These are phyloP conservation scores for Secale cereale DNA, from an alignment of 176 grass and related monocot genomes.

Conservation along the genomic window DNA sequence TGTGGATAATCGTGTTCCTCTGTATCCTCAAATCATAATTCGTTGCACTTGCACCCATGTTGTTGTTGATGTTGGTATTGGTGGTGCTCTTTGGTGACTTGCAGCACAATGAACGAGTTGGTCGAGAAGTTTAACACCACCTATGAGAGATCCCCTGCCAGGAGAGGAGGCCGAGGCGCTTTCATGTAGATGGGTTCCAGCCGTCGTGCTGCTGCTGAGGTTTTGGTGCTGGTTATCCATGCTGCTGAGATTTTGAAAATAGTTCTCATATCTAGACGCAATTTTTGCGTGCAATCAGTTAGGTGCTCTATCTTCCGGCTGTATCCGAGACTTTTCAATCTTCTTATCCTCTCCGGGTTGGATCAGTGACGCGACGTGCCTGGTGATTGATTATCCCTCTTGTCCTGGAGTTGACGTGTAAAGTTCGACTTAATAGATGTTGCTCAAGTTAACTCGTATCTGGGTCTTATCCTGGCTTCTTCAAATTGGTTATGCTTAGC, in stretches of 20 bases:
- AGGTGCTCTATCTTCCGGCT: neutral
- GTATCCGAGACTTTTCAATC: neutral
- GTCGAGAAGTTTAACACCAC: constrained; percentile 89
- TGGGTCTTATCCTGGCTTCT: constrained; percentile 8
- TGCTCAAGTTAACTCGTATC: neutral
- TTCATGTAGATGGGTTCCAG: constrained; percentile 51
- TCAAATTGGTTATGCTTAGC: neutral
- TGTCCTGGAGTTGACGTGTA: constrained; percentile 22
- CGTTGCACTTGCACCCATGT: neutral
- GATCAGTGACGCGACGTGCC: neutral
- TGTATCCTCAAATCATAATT: neutral
- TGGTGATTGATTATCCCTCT: constrained; percentile 9
- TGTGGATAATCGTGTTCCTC: neutral
- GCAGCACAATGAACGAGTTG: constrained; percentile 91
- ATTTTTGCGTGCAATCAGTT: constrained; percentile 30
- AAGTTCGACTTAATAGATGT: neutral
- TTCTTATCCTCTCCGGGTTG: constrained; percentile 11
- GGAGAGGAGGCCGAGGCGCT: constrained; percentile 84
- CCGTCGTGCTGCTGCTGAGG: neutral
- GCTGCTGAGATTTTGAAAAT: constrained; percentile 21
- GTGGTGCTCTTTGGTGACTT: neutral
- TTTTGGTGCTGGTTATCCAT: neutral
- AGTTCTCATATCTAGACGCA: constrained; percentile 4
- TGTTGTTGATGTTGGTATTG: neutral
- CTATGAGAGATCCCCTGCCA: constrained; percentile 63